These are phyloP conservation scores for Pyrenophora teres DNA, from an alignment of 2,329 filamentous ascomycete genomes.

Conservation along the genomic window DNA sequence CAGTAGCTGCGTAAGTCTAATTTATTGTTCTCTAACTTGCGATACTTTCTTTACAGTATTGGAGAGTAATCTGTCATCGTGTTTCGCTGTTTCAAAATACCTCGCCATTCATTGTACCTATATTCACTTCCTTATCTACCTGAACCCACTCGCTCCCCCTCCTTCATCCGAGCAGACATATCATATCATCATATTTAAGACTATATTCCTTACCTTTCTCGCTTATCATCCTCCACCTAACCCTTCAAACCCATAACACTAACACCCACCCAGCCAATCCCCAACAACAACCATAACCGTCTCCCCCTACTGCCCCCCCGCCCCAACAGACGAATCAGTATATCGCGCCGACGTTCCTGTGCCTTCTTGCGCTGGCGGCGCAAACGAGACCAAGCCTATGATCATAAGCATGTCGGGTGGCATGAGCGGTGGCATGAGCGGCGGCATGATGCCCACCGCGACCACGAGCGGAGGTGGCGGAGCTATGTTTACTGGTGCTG, in stretches of 20 bases:
- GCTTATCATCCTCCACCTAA: too few species aligned
- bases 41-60: too few species aligned
- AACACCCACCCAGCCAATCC: neutral
- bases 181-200: too few species aligned
- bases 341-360: conserved; percentile 20
- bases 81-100: too few species aligned
- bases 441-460: neutral
- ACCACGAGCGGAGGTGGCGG: neutral
- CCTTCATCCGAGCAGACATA: too few species aligned
- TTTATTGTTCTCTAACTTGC: neutral
- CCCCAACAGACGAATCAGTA: conserved; percentile 22
- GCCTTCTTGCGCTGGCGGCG: conserved; percentile 21
- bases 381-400: conserved; percentile 24
- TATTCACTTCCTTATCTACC: too few species aligned
- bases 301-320: conserved; percentile 20
- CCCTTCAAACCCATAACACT: too few species aligned
- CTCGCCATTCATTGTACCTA: too few species aligned
- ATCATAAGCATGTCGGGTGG: conserved; percentile 14
- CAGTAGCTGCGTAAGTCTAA: conserved; percentile 6
- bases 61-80: too few species aligned
- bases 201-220: too few species aligned
- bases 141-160: too few species aligned
- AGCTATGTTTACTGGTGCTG: conserved; percentile 6
- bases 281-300: conserved; percentile 22
- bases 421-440: neutral